These are phyloP conservation scores for Musa balbisiana DNA, from an alignment of 202 grass and related monocot species.

Conservation along the genomic window DNA sequence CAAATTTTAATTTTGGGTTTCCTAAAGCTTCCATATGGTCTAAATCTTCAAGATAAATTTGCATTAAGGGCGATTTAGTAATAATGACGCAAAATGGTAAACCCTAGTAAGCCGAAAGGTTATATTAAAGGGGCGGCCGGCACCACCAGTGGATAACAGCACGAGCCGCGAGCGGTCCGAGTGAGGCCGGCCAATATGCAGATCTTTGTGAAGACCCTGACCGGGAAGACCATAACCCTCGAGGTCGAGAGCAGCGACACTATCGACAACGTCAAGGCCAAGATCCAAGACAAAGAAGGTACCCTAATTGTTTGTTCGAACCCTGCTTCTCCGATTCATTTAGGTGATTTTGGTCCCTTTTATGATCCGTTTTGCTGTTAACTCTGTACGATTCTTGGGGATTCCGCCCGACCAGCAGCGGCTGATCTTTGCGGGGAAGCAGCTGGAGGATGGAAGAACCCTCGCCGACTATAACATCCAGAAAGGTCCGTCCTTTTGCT, in stretches of 20 bases:
- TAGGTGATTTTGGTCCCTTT: neutral
- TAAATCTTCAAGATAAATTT: no score
- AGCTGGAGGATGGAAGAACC: slow-evolving; percentile 83
- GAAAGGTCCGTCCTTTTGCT: slow-evolving; percentile 34
- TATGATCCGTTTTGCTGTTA: neutral
- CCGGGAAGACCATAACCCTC: slow-evolving; percentile 40
- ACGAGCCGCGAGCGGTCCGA: no score
- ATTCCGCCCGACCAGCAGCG: slow-evolving; percentile 97
- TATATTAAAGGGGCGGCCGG: no score
- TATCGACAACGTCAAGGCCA: slow-evolving; percentile 45
- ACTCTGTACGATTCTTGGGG: slow-evolving; percentile 16
- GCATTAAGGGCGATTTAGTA: no score
- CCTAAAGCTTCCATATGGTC: no score
- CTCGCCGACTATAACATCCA: slow-evolving; percentile 94
- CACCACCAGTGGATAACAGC: neutral
- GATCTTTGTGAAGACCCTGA: slow-evolving; percentile 46
- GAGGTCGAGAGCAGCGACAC: slow-evolving; percentile 36
- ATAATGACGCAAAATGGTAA: no score
- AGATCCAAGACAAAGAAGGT: slow-evolving; percentile 52
- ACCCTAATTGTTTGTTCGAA: neutral
- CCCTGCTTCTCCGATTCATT: neutral
- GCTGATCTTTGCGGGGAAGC: slow-evolving; percentile 87
- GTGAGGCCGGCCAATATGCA: slow-evolving; percentile 18
- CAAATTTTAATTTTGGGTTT: no score
- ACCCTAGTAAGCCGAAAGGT: no score